Percentiles rank a stretch among this genome's conserved stretches.
These are phyloP conservation scores for Podila epicladia DNA, from an alignment of 192 early-diverging fungal genomes.

Conservation along the genomic window DNA sequence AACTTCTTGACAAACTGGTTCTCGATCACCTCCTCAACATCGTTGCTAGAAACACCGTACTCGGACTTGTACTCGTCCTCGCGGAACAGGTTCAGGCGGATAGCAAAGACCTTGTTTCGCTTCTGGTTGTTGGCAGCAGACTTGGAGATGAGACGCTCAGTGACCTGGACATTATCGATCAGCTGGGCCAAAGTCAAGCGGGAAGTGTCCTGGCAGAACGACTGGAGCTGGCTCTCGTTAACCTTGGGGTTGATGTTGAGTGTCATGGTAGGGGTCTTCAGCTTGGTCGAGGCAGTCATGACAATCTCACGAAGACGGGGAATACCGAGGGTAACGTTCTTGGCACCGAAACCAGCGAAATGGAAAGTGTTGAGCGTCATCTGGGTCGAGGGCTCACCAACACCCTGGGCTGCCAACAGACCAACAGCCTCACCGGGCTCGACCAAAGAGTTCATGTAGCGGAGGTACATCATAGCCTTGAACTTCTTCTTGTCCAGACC, in stretches of 20 bases:
- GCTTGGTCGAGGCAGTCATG: conserved; percentile 93
- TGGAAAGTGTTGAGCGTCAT: conserved; percentile 99
- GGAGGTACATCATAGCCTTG: conserved; percentile 91
- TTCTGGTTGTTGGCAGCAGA: conserved; percentile 46
- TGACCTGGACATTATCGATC: conserved; percentile 86
- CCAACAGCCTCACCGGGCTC: conserved; percentile 99
- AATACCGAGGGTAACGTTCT: conserved; percentile 99
- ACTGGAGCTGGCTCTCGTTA: conserved; percentile 66
- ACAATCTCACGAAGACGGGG: conserved; percentile 99
- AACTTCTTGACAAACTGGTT: conserved; percentile 76
- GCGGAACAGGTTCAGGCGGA: conserved; percentile 89
- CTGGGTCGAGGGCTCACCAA: conserved; percentile 99
- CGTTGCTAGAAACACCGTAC: conserved; percentile 72
- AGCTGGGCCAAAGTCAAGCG: conserved; percentile 85
- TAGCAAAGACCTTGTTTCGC: conserved; percentile 80
- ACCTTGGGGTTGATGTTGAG: conserved; percentile 79
- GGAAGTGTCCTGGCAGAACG: conserved; percentile 78
- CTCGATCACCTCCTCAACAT: conserved; percentile 82
- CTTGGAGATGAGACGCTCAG: conserved; percentile 75
- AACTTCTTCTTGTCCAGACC: conserved; percentile 76
- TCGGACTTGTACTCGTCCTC: conserved; percentile 79
- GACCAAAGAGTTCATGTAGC: conserved; percentile 93
- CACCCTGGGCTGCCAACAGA: conserved; percentile 94
- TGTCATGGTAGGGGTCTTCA: conserved; percentile 95
- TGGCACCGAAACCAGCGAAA: conserved; percentile 93